Conservation (phyloP, 2,329 filamentous ascomycete species). For the Onygenales sp. region DNA sequence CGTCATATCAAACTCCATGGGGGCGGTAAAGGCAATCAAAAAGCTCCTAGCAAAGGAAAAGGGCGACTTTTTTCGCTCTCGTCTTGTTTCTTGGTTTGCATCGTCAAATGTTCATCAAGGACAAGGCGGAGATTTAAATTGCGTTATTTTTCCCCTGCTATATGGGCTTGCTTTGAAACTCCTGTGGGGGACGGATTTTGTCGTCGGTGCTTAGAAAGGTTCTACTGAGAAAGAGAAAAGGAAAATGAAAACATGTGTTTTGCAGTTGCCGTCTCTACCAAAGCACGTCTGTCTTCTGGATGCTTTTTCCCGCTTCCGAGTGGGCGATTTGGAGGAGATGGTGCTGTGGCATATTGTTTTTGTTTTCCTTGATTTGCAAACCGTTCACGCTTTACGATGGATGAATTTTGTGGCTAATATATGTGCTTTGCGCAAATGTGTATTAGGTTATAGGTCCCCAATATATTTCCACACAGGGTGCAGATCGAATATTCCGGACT, state of each 20-base stretch:
- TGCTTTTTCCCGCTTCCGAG: neutral
- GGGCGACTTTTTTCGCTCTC: neutral
- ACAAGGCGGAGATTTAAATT: neutral
- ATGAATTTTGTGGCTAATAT: neutral
- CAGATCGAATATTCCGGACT: neutral
- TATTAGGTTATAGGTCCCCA: neutral
- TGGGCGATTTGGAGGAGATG: neutral
- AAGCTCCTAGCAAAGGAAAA: neutral
- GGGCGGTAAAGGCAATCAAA: neutral
- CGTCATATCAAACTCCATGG: conserved; percentile 3
- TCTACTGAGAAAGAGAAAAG: conserved; percentile 28
- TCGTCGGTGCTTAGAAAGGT: conserved; percentile 41
- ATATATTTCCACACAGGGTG: neutral
- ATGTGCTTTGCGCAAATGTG: neutral
- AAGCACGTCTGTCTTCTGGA: neutral
- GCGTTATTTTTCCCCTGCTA: conserved; percentile 9
- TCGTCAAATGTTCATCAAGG: conserved; percentile 12
- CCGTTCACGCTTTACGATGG: neutral
- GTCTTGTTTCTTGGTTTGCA: conserved; percentile 2
- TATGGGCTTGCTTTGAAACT: conserved; percentile 8
- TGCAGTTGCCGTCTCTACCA: neutral
- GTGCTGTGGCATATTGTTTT: neutral
- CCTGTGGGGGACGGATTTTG: conserved; percentile 16
- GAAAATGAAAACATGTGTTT: neutral
- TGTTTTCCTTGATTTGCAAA: neutral